Base-by-base conservation (phyloP, 371 early-diverging fungal species). In the Catenaria anguillulae region DNA sequence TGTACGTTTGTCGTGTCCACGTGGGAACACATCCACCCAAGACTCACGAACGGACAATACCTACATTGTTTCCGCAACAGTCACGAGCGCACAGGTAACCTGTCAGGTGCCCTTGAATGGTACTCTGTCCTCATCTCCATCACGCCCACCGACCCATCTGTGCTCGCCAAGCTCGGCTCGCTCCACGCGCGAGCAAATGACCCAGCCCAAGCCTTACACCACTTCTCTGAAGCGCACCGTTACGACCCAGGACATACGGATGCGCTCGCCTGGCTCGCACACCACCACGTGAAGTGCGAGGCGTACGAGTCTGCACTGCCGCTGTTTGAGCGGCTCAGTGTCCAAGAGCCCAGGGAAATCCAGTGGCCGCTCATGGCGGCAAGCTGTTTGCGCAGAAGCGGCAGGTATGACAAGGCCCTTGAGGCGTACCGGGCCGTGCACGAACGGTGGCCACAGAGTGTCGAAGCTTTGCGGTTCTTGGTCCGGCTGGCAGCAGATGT, bases 301-400 rank as follows among this genome's bases (percentile, higher is more conserved):
- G 71, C 74, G 10, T 80, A 78, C 64, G 80, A 80, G 55, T 75
- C 77, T 61, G 80, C 80, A n/a, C 61, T 78, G n/a, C 71, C 71
- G 61, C 75, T 71, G 60, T 80, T 77, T 62, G 73, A 75, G 54
- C 65, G 74, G 2, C 78, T 76, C 1, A 66, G 65, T 2, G 29
- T 68, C 19, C 73, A 75, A 36, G 72, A 76, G 56, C 80, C 80
- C 0, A 52, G 33, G 31, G 70, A 75, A 54, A 67, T 76, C 50
- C 68, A 71, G 65, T 80, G 80, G 80, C 75, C 68, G 50, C 70
- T 80, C 40, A 75, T 77, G 75, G 70, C 75, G 48, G 78, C 77
- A 17, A 68, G 73, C 61, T 78, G 78, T 58, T 68, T 63, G 56
- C 65, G 78, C 31, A 43, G 75, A 12, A 66, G 68, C 42, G 80